These are phyloP conservation scores for Firmiana major DNA, from an alignment of 345 rosid species.

Conservation along the genomic window DNA sequence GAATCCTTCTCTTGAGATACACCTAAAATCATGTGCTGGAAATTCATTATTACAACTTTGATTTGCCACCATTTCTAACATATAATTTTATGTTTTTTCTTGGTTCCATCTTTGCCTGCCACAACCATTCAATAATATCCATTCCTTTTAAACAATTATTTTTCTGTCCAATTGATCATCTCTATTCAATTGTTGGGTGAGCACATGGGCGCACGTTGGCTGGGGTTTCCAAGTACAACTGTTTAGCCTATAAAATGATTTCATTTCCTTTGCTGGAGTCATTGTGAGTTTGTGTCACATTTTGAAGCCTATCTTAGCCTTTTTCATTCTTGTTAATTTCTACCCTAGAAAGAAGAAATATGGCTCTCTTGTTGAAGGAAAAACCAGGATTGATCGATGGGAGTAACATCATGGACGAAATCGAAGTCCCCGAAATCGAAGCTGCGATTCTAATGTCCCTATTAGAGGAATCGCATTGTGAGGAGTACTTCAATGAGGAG, in stretches of 20 bases:
- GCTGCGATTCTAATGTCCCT: slow-evolving; percentile 4
- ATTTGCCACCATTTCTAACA: neutral
- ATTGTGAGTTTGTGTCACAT: neutral
- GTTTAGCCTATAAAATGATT: neutral
- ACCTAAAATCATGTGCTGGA: neutral
- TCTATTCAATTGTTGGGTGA: neutral
- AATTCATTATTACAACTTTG: too few relatives aligned
- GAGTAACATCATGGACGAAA: neutral
- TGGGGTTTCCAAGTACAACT: neutral
- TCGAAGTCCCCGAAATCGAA: neutral
- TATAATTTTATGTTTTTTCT: neutral
- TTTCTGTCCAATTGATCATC: neutral
- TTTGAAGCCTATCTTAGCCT: neutral
- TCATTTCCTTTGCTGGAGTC: neutral
- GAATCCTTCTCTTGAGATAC: neutral
- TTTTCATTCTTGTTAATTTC: neutral
- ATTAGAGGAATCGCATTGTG: slow-evolving; percentile 10
- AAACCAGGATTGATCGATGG: neutral
- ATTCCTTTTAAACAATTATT: neutral
- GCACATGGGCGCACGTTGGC: neutral
- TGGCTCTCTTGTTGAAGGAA: neutral
- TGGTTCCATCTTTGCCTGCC: neutral
- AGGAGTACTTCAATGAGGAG: slow-evolving; percentile 12
- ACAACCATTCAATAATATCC: neutral
- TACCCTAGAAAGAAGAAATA: neutral